These are phyloP conservation scores for Pseudogymnoascus sp. DNA, from an alignment of 2,329 filamentous ascomycete species.

Conservation along the genomic window DNA sequence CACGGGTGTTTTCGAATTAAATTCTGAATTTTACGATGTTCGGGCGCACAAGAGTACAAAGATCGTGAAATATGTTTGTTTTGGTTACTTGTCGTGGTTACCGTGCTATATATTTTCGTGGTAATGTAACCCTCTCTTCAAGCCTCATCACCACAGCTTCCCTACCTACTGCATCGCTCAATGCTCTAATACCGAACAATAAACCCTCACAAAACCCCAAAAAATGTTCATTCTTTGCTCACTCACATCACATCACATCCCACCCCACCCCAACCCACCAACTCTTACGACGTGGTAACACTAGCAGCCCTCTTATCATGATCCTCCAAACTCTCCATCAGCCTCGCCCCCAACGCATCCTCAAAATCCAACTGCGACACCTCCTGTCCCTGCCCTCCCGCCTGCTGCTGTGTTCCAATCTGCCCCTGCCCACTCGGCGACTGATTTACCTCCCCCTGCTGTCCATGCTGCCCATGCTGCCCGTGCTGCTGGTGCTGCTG, in stretches of 20 bases:
- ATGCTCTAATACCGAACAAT: not conserved
- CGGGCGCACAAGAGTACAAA: not conserved
- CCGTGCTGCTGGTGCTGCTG: not conserved
- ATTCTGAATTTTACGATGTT: not conserved
- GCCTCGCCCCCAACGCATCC: conserved; percentile 6
- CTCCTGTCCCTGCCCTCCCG: not conserved
- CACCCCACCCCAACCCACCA: not conserved
- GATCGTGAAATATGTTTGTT: not conserved
- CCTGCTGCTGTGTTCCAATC: not conserved
- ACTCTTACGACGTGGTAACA: not conserved
- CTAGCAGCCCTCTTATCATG: conserved; percentile 9
- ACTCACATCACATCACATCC: no score
- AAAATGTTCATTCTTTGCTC: not conserved
- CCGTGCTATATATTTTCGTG: not conserved
- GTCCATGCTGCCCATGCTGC: not conserved
- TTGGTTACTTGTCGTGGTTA: not conserved
- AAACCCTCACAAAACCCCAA: not conserved
- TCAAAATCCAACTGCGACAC: conserved; percentile 6
- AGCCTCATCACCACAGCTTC: not conserved
- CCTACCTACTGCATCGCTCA: not conserved
- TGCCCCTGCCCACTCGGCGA: not conserved
- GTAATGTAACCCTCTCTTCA: not conserved
- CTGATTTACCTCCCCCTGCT: not conserved
- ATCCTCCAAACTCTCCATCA: conserved; percentile 9
- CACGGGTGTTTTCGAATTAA: no score